Percentiles rank a stretch among this genome's conserved stretches.
These are phyloP conservation scores for Pythium apleroticum DNA, from an alignment of 352 stramenopile genomes.

Conservation along the genomic window DNA sequence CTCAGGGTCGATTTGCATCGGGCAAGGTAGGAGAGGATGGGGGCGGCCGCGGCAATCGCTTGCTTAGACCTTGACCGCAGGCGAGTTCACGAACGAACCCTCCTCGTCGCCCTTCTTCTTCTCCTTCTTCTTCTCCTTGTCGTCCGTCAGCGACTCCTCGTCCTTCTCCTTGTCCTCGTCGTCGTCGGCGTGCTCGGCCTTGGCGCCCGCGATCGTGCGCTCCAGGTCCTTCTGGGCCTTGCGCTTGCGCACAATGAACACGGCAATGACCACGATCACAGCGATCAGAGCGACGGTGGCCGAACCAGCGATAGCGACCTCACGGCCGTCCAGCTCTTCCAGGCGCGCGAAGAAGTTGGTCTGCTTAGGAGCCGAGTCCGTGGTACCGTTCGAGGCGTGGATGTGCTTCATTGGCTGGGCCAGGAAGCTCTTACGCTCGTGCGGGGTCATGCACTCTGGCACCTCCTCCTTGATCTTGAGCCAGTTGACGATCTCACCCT, in stretches of 20 bases:
- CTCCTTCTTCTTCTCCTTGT: conserved; percentile 74
- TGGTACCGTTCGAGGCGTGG: conserved; percentile 66
- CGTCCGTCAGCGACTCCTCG: conserved; percentile 56
- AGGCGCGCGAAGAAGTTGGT: conserved; percentile 71
- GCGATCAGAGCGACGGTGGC: conserved; percentile 62
- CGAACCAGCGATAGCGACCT: conserved; percentile 66
- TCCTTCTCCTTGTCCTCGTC: conserved; percentile 65
- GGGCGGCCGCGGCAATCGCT: background rate
- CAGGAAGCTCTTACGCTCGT: conserved; percentile 78
- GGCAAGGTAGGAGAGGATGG: background rate
- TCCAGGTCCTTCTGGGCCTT: conserved; percentile 80
- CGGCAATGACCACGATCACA: conserved; percentile 59
- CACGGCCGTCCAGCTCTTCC: conserved; percentile 59
- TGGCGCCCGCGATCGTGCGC: conserved; percentile 78
- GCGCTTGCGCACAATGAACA: conserved; percentile 76
- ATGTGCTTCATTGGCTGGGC: conserved; percentile 87
- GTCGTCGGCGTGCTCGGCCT: conserved; percentile 62
- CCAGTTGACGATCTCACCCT: conserved; percentile 86
- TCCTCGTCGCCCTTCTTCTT: conserved; percentile 63
- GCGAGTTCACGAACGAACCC: conserved; percentile 84
- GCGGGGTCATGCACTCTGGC: conserved; percentile 80
- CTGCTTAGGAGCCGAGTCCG: conserved; percentile 40
- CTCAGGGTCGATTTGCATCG: background rate
- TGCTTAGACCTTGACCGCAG: conserved; percentile 54
- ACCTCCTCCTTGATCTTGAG: conserved; percentile 80